A percentile compares a stretch with the other conserved stretches of the same genome.
phyloP scores from a whole-genome alignment of 371 early-diverging fungal species.

The Apophysomyces trapeziformis region DNA sequence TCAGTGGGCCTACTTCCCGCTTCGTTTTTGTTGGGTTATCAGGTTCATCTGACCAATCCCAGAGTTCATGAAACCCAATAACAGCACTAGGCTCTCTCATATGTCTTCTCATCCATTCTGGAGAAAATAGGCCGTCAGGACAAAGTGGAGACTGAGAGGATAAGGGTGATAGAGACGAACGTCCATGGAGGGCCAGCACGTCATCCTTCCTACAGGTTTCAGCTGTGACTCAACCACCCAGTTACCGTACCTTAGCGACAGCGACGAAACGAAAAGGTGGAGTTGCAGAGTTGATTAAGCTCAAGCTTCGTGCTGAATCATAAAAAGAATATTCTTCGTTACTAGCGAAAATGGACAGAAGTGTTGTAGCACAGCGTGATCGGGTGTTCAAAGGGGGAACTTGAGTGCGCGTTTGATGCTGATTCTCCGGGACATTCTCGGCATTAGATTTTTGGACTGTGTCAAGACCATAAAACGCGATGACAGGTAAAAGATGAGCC shows the following conservation, averaged over 20 bases:
- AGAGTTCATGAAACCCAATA: constrained; percentile 72
- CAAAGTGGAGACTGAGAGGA: constrained; percentile 70
- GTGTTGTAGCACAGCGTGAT: constrained; percentile 22
- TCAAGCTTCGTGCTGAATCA: constrained; percentile 36
- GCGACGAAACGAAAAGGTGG: constrained; percentile 42
- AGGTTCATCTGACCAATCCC: constrained; percentile 51
- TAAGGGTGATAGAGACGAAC: constrained; percentile 66
- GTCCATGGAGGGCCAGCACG: constrained; percentile 46
- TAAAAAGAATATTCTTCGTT: constrained; percentile 38
- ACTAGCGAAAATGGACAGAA: constrained; percentile 28
- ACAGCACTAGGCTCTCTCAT: constrained; percentile 68
- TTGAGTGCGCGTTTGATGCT: constrained; percentile 23
- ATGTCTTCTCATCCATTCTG: constrained; percentile 74
- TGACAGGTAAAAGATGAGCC: constrained; percentile 74
- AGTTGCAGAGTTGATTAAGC: constrained; percentile 17
- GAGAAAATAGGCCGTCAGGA: constrained; percentile 84
- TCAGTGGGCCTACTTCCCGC: constrained; percentile 63
- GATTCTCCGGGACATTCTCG: constrained; percentile 15
- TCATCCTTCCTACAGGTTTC: constrained; percentile 13
- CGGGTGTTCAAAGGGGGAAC: constrained; percentile 22
- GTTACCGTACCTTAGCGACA: constrained; percentile 37
- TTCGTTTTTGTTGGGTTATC: constrained; percentile 30
- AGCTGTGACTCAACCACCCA: not conserved
- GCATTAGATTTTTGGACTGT: constrained; percentile 1
- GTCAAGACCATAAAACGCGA: constrained; percentile 65